phyloP scores from a whole-genome alignment of 352 stramenopile genomes.

The Phytophthora megakarya region DNA sequence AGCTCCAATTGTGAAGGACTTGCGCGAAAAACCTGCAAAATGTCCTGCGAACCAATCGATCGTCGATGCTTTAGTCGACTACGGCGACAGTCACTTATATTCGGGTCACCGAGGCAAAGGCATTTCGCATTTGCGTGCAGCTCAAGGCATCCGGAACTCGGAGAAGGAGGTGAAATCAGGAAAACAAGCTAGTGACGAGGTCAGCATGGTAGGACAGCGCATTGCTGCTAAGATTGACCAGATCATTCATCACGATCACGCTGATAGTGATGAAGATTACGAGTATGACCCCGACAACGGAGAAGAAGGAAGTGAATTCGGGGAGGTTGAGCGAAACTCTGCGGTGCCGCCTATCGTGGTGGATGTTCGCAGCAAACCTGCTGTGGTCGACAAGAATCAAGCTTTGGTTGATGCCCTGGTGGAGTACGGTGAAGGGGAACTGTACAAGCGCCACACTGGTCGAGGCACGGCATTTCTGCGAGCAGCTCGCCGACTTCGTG shows the following conservation, averaged over 20 bases:
- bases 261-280: slow-evolving; percentile 68
- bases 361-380: slow-evolving; percentile 49
- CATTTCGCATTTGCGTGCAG: slow-evolving; percentile 78
- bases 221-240: slow-evolving; percentile 77
- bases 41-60: slow-evolving; percentile 70
- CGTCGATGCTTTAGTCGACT: slow-evolving; percentile 68
- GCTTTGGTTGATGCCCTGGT: slow-evolving; percentile 63
- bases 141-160: slow-evolving; percentile 59
- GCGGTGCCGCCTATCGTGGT: slow-evolving; percentile 52
- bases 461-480: slow-evolving; percentile 69
- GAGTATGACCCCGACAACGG: slow-evolving; percentile 49
- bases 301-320: slow-evolving; percentile 39
- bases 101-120: slow-evolving; percentile 68
- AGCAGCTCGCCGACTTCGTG: slow-evolving; percentile 56
- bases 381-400: slow-evolving; percentile 60
- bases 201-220: slow-evolving; percentile 61
- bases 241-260: slow-evolving; percentile 72
- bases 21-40: slow-evolving; percentile 60
- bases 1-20: slow-evolving; percentile 75
- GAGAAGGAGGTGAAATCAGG: slow-evolving; percentile 57
- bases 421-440: slow-evolving; percentile 59
- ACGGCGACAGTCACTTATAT: slow-evolving; percentile 74
- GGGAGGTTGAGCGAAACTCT: slow-evolving; percentile 13
- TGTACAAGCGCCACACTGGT: slow-evolving; percentile 58
- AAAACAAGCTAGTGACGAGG: slow-evolving; percentile 52